Conservation (phyloP, 2,329 filamentous ascomycete genomes). For the Fusarium stilboides region DNA sequence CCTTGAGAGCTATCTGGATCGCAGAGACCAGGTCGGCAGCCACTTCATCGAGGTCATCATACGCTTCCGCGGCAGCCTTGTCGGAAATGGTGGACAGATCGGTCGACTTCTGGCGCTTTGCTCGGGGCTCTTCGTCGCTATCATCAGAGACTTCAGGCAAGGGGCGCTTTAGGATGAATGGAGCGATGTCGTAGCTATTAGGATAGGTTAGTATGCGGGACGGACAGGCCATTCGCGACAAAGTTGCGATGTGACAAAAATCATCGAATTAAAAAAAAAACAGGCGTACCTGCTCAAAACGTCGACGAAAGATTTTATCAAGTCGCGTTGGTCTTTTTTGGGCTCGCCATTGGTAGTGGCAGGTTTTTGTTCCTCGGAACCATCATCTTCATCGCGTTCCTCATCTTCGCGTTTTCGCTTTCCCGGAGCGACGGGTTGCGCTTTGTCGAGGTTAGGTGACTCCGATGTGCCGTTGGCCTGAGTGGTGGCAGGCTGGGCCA, state of each 20-base stretch:
- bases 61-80: slow-evolving; percentile 67
- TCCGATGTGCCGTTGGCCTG: slow-evolving; percentile 61
- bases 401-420: slow-evolving; percentile 72
- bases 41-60: slow-evolving; percentile 76
- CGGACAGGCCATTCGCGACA: slow-evolving; percentile 22
- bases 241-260: slow-evolving; percentile 27
- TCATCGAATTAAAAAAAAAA: slow-evolving; percentile 28
- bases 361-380: slow-evolving; percentile 49
- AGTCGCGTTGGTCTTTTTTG: slow-evolving; percentile 53
- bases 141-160: slow-evolving; percentile 61
- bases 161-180: slow-evolving; percentile 69
- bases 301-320: slow-evolving; percentile 58
- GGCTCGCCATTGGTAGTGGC: slow-evolving; percentile 45
- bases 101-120: slow-evolving; percentile 73
- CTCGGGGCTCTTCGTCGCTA: slow-evolving; percentile 66
- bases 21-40: slow-evolving; percentile 70
- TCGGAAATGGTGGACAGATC: slow-evolving; percentile 66
- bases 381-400: slow-evolving; percentile 54
- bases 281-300: slow-evolving; percentile 57
- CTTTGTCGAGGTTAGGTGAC: slow-evolving; percentile 53
- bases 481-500: slow-evolving; percentile 60
- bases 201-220: slow-evolving; percentile 51
- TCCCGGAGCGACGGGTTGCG: slow-evolving; percentile 56
- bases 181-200: slow-evolving; percentile 67
- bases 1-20: slow-evolving; percentile 64